Evolutionary conservation across 495 filamentous ascomycete genomes (phyloP), one percentile per base, ranked within the genome.

Genomic region (Aspergillus mulundensis): DNA sequence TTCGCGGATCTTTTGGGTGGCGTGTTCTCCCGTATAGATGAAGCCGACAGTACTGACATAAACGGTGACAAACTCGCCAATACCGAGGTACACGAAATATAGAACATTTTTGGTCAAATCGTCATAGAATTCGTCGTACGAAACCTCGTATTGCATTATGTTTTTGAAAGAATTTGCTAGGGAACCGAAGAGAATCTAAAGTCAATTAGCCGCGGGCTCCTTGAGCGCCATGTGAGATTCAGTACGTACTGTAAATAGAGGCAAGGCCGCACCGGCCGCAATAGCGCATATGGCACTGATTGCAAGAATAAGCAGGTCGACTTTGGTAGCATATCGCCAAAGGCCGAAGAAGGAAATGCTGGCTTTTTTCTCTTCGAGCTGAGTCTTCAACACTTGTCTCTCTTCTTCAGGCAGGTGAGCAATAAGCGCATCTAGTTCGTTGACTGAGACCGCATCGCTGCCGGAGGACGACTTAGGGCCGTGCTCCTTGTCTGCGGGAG

Each of bases 11-110:
- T 92, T 91, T 59, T 83, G 84, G 21, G 87, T 86, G 63, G 93
- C 81, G 61, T 95, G 87, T 68, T 97, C 94, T 53, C 93, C 94
- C 0, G 88, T 89, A 66, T 97, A 96, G 63, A 96, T 95, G 74
- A 94, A 97, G 4, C 88, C 89, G 20, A 93, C 85, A 1, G 90
- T 96, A 19, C 84, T 80, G 53, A 92, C 70, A 65, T 96, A 97
- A 45, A 91, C 77, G 0, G 84, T 86, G 24, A 89, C 70, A 56
- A 96, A 95, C 65, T 95, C 89, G 48, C 76, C 91, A 50, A 97
- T 86, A 23, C 84, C 94, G 39, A 97, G 81, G 66, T 96, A 97
- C 12, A 97, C 73, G 52, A 96, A 96, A 64, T 96, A 97, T 16
- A 96, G 69, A 21, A 91, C 88, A 57, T 88, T 81, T 32, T 77